phyloP scores from a whole-genome alignment of 164 flowering plant genomes.

The Echeveria elegans region DNA sequence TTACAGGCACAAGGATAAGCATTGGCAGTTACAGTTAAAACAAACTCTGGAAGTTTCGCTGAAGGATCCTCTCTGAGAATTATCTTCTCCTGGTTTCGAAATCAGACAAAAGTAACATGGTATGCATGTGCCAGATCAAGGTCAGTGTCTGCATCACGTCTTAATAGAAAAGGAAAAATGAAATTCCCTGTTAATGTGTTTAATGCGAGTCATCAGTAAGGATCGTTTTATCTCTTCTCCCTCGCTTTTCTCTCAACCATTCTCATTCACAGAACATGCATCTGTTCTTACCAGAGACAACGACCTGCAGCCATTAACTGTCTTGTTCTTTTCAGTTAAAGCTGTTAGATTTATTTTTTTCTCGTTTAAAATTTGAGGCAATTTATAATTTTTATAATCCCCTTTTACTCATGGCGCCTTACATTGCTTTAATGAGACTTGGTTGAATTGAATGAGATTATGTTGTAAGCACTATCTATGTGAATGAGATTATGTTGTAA shows the following conservation, averaged over 20 bases:
- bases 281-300: not conserved
- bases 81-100: not conserved
- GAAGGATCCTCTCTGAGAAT: not conserved
- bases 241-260: conserved; percentile 1
- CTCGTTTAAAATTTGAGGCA: not conserved
- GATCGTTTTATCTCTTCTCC: not conserved
- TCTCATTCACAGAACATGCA: conserved; percentile 6
- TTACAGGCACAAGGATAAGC: not conserved
- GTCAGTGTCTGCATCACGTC: conserved; percentile 5
- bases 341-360: not conserved
- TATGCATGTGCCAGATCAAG: conserved; percentile 9
- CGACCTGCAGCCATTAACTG: not conserved
- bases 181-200: not conserved
- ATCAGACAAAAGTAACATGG: conserved; percentile 10
- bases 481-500: not conserved
- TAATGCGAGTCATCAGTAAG: conserved; percentile 5
- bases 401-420: not conserved
- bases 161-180: not conserved
- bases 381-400: not conserved
- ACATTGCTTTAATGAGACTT: not conserved
- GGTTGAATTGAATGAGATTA: not conserved
- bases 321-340: conserved; percentile 2
- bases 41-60: not conserved
- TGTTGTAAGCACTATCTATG: not conserved
- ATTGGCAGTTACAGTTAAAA: not conserved